Conservation (phyloP, 169 alveolate species). For the Blepharisma undulans region DNA sequence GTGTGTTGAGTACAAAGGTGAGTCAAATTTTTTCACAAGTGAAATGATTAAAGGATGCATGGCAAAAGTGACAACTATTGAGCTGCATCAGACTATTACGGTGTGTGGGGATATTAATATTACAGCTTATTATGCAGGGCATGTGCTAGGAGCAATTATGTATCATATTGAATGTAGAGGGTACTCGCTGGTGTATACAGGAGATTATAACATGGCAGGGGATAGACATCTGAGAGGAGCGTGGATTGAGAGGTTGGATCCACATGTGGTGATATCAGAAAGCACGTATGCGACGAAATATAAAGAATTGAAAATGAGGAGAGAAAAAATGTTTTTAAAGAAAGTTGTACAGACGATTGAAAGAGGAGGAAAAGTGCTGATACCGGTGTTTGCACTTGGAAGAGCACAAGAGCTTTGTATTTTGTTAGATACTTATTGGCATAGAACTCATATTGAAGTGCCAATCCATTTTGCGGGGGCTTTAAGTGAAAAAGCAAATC, state of each 20-base stretch:
- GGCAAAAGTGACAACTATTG: constrained; percentile 85
- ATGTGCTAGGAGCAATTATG: constrained; percentile 98
- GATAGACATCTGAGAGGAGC: constrained; percentile 98
- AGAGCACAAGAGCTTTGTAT: constrained; percentile 98
- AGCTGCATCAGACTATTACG: constrained; percentile 88
- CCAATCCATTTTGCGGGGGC: constrained; percentile 98
- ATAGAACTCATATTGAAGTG: constrained; percentile 87
- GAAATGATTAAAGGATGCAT: constrained; percentile 53
- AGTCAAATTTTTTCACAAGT: constrained; percentile 15
- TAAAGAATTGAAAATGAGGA: constrained; percentile 93
- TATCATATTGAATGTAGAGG: constrained; percentile 90
- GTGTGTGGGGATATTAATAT: constrained; percentile 86
- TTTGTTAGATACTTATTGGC: constrained; percentile 96
- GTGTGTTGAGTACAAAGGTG: constrained; percentile 42
- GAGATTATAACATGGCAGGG: constrained; percentile 95
- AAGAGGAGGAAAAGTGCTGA: constrained; percentile 92
- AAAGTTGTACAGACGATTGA: constrained; percentile 76
- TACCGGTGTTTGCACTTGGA: constrained; percentile 99
- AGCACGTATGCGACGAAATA: constrained; percentile 96
- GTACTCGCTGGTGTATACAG: constrained; percentile 93
- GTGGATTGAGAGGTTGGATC: constrained; percentile 86
- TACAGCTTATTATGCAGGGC: constrained; percentile 98
- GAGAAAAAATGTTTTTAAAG: constrained; percentile 95
- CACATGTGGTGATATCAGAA: constrained; percentile 95
- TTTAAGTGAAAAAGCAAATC: constrained; percentile 96